Evolutionary conservation across 2,329 filamentous ascomycete genomes (phyloP).

Genomic region (Xylaria sp.): DNA sequence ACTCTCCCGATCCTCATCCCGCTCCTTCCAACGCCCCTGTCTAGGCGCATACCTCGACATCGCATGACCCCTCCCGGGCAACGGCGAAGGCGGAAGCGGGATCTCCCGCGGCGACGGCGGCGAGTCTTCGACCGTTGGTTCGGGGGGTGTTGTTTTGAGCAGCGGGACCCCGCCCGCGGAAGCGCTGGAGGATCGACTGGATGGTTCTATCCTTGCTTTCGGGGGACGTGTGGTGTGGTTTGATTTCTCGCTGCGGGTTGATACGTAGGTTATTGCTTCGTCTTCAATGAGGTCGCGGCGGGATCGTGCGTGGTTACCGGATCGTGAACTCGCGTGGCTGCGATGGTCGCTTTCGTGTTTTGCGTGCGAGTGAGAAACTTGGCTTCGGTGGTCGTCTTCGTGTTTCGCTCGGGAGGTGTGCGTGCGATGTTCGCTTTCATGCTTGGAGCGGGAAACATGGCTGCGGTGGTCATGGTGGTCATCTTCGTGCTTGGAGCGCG

Average conservation of each 20-base stretch:
- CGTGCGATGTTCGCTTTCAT: conserved; percentile 7
- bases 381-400: conserved; percentile 13
- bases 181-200: conserved; percentile 23
- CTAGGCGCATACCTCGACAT: too few relatives aligned
- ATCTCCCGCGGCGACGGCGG: not conserved
- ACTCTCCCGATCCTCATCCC: conserved; percentile 42
- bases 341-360: not conserved
- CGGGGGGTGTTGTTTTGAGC: conserved; percentile 26
- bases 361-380: conserved; percentile 5
- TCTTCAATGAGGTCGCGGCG: conserved; percentile 33
- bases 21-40: too few relatives aligned
- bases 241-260: conserved; percentile 38
- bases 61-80: too few relatives aligned
- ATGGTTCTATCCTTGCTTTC: conserved; percentile 16
- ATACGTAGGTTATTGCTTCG: conserved; percentile 38
- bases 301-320: conserved; percentile 9
- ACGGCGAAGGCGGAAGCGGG: too few relatives aligned
- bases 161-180: conserved; percentile 38
- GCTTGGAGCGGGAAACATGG: conserved; percentile 13
- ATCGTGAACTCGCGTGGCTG: conserved; percentile 25
- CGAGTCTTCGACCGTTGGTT: conserved; percentile 3
- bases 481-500: not conserved
- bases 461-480: conserved; percentile 7
- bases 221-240: conserved; percentile 32
- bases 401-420: conserved; percentile 12